A percentile compares a stretch with the other conserved stretches of the same genome.
Evolutionary conservation across 23 red algal species (phyloP).

Genomic region (Cyanidiococcus yangmingshanensis): DNA sequence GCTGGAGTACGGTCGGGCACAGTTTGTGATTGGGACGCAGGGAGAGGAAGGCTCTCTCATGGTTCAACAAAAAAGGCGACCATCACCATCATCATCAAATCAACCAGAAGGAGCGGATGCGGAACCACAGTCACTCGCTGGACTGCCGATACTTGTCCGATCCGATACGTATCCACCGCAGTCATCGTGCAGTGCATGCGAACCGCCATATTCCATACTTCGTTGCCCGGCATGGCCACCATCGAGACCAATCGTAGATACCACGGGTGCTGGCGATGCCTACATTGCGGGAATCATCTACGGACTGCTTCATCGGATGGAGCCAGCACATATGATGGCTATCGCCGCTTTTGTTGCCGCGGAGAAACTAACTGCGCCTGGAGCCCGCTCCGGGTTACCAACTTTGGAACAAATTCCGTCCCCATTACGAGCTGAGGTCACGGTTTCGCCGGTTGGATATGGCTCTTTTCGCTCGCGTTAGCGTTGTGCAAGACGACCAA

Average conservation of each 20-base stretch:
- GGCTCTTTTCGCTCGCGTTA: no score
- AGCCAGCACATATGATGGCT: constrained; percentile 39
- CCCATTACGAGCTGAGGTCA: not conserved
- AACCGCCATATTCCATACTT: constrained; percentile 22
- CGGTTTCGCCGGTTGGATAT: no score
- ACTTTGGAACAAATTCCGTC: constrained; percentile 27
- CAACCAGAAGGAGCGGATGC: not conserved
- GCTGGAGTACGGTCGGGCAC: constrained; percentile 21
- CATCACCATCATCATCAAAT: no score
- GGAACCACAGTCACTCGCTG: not conserved
- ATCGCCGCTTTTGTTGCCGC: constrained; percentile 50
- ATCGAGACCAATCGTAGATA: constrained; percentile 44
- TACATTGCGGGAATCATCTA: constrained; percentile 73
- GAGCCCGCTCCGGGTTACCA: constrained; percentile 45
- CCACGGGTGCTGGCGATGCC: constrained; percentile 93
- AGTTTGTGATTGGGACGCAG: constrained; percentile 22
- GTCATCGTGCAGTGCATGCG: constrained; percentile 7
- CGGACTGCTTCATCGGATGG: constrained; percentile 30
- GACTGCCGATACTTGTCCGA: constrained; percentile 18
- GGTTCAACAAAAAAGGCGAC: constrained; percentile 11
- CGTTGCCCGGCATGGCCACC: constrained; percentile 65
- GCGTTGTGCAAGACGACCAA: no score
- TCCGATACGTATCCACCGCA: constrained; percentile 19
- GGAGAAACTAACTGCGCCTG: constrained; percentile 30
- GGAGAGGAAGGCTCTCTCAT: constrained; percentile 31